These are phyloP conservation scores for Diplosphaera chodatii DNA, from an alignment of 139 green algal species.

Conservation along the genomic window DNA sequence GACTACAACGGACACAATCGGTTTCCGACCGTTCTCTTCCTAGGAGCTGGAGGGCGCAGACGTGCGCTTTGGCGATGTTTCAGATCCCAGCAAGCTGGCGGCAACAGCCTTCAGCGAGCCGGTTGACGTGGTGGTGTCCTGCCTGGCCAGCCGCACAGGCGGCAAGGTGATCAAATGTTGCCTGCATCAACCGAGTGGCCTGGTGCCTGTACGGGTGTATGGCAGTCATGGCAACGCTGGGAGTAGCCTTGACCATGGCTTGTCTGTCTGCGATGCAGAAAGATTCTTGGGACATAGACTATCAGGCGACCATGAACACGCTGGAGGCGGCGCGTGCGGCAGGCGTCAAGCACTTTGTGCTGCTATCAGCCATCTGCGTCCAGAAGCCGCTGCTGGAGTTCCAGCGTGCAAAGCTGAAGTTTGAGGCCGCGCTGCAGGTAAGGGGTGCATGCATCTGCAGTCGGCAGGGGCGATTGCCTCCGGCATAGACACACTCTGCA, in stretches of 20 bases:
- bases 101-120: conserved; percentile 57
- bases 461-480: too few species aligned
- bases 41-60: conserved; percentile 77
- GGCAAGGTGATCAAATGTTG: too few species aligned
- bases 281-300: conserved; percentile 97
- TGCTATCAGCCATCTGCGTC: conserved; percentile 97
- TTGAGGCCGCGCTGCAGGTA: conserved; percentile 83
- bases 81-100: conserved; percentile 51
- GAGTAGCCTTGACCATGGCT: too few species aligned
- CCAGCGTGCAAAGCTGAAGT: conserved; percentile 95
- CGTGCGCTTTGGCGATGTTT: conserved; percentile 85
- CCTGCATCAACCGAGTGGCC: too few species aligned
- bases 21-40: too few species aligned
- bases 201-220: too few species aligned
- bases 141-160: conserved; percentile 88
- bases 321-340: conserved; percentile 67
- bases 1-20: too few species aligned
- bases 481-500: too few species aligned
- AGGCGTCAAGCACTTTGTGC: conserved; percentile 85
- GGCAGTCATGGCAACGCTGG: too few species aligned
- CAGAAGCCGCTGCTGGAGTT: conserved; percentile 98
- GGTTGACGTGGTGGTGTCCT: conserved; percentile 97
- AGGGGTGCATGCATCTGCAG: too few species aligned
- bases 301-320: conserved; percentile 90
- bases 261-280: too few species aligned